phyloP scores from a whole-genome alignment of 2,329 filamentous ascomycete genomes.

The Fusarium nisikadoi region DNA sequence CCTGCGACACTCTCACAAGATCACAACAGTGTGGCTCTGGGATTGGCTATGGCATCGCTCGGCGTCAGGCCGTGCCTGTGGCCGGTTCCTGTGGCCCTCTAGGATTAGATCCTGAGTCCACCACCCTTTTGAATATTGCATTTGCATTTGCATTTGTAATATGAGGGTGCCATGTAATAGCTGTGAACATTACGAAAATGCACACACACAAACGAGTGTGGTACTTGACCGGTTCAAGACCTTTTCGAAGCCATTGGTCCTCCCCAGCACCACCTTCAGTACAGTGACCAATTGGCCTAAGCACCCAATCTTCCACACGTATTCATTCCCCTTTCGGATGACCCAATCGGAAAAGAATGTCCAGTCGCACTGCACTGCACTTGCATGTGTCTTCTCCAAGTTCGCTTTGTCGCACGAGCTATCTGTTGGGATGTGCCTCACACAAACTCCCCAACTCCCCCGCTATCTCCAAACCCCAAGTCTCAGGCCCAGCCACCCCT shows the following conservation, averaged over 20 bases:
- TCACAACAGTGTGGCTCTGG: background rate
- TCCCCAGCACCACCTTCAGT: background rate
- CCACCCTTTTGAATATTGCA: background rate
- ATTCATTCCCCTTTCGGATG: background rate
- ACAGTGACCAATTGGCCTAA: background rate
- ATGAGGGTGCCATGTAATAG: background rate
- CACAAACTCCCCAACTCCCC: background rate
- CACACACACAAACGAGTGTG: background rate
- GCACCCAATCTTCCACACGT: background rate
- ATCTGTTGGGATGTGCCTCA: background rate
- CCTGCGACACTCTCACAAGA: slow-evolving; percentile 3
- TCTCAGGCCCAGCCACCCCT: background rate
- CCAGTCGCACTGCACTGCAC: background rate
- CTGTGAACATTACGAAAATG: background rate
- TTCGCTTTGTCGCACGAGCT: background rate
- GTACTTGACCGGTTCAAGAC: background rate
- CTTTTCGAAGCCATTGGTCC: slow-evolving; percentile 1
- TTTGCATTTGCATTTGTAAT: background rate
- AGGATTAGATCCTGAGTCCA: slow-evolving; percentile 1
- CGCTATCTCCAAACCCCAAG: slow-evolving; percentile 2
- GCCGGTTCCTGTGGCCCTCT: slow-evolving; percentile 1
- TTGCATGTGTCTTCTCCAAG: slow-evolving; percentile 1
- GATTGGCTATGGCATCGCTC: background rate
- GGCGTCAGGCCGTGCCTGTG: slow-evolving; percentile 10
- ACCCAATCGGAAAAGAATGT: background rate